Conservation (phyloP, 257 asterid genomes). For the Scutellaria barbata region DNA sequence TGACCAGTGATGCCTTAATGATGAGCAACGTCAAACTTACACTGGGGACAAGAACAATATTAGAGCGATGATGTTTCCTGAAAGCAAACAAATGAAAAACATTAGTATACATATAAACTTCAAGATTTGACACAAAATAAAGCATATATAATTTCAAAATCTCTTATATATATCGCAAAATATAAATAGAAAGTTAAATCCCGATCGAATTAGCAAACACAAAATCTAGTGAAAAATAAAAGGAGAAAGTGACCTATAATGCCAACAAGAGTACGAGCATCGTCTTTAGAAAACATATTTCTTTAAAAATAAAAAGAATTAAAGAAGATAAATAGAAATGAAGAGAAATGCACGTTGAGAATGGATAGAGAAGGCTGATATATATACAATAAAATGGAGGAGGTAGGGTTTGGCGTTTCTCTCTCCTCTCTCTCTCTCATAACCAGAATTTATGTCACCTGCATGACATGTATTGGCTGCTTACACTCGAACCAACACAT, state of each 20-base stretch:
- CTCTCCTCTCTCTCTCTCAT: background rate
- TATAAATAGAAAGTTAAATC: too few species aligned
- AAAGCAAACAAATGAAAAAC: slow-evolving; percentile 27
- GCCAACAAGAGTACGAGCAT: slow-evolving; percentile 62
- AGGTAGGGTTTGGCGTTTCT: slow-evolving; percentile 44
- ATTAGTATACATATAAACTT: background rate
- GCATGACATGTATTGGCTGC: slow-evolving; percentile 62
- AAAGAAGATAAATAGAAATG: background rate
- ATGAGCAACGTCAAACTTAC: slow-evolving; percentile 50
- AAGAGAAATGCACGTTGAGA: slow-evolving; percentile 22
- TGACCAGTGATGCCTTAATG: too few species aligned
- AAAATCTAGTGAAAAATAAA: too few species aligned
- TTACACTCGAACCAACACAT: slow-evolving; percentile 39
- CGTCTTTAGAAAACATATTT: slow-evolving; percentile 54
- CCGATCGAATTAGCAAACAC: too few species aligned
- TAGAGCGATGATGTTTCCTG: slow-evolving; percentile 81
- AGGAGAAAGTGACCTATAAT: slow-evolving; percentile 53
- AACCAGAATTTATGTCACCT: slow-evolving; percentile 38
- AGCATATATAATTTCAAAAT: too few species aligned
- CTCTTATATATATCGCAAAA: background rate
- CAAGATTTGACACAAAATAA: too few species aligned
- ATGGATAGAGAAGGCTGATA: slow-evolving; percentile 16
- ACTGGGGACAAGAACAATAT: slow-evolving; percentile 71
- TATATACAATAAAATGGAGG: slow-evolving; percentile 39
- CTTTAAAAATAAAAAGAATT: background rate